Conservation (phyloP, 2,329 filamentous ascomycete species). For the Colletotrichum falcatum region DNA sequence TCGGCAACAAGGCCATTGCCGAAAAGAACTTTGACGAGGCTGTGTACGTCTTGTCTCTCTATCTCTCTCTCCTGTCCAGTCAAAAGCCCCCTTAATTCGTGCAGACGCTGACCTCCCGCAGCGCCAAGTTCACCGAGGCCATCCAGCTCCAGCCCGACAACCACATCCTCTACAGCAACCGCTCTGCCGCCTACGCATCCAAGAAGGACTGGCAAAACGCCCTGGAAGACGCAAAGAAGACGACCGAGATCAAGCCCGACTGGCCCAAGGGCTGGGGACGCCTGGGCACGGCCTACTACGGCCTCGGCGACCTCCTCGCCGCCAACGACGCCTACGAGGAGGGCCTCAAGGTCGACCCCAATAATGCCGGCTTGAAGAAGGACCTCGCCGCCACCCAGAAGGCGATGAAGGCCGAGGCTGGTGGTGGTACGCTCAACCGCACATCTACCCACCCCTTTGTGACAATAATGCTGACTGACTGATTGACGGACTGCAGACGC, state of each 20-base stretch:
- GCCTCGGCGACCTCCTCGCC: conserved; percentile 84
- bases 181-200: conserved; percentile 88
- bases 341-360: conserved; percentile 91
- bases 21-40: conserved; percentile 97
- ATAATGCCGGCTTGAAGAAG: conserved; percentile 92
- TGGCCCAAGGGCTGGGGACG: conserved; percentile 98
- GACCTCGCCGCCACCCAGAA: conserved; percentile 87
- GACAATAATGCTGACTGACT: conserved; percentile 29
- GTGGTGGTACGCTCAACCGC: conserved; percentile 26
- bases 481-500: conserved; percentile 45
- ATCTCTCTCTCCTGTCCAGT: too few relatives aligned
- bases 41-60: conserved; percentile 73
- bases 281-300: conserved; percentile 92
- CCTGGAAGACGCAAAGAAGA: conserved; percentile 91
- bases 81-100: too few relatives aligned
- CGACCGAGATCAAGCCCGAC: conserved; percentile 93
- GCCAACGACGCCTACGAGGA: conserved; percentile 93
- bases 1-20: conserved; percentile 98
- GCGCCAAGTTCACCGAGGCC: conserved; percentile 93
- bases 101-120: conserved; percentile 55
- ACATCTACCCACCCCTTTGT: too few relatives aligned
- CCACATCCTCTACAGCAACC: conserved; percentile 98
- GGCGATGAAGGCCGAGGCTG: conserved; percentile 83
- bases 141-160: conserved; percentile 90
- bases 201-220: conserved; percentile 89